Conservation (phyloP, 495 filamentous ascomycete species). For the Penicillium angulare region DNA sequence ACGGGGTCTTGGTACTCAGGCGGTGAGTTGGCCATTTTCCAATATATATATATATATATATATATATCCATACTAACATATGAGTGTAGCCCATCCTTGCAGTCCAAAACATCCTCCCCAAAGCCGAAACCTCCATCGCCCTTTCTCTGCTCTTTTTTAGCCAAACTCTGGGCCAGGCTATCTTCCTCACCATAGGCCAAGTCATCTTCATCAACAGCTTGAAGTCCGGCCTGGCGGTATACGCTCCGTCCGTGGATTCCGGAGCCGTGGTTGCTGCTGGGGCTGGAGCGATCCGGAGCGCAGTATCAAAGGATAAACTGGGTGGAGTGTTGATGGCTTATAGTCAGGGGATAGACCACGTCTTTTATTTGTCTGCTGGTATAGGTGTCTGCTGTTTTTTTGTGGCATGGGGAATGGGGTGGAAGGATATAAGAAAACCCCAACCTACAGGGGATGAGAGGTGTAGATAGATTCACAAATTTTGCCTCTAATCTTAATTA, state of each 20-base stretch:
- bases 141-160: slow-evolving; percentile 51
- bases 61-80: background rate
- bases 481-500: too few relatives aligned
- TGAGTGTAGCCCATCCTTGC: slow-evolving; percentile 43
- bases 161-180: slow-evolving; percentile 47
- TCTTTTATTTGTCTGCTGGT: slow-evolving; percentile 41
- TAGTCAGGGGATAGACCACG: slow-evolving; percentile 32
- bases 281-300: slow-evolving; percentile 37
- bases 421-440: slow-evolving; percentile 51
- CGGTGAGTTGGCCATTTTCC: slow-evolving; percentile 19
- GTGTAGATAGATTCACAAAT: too few relatives aligned
- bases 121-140: slow-evolving; percentile 43
- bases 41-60: too few relatives aligned
- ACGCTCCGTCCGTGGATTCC: slow-evolving; percentile 37
- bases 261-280: slow-evolving; percentile 39
- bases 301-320: slow-evolving; percentile 26
- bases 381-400: slow-evolving; percentile 23
- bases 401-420: slow-evolving; percentile 50
- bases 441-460: too few relatives aligned
- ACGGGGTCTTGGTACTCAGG: slow-evolving; percentile 48
- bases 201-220: slow-evolving; percentile 50
- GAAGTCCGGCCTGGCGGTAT: slow-evolving; percentile 22
- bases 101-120: slow-evolving; percentile 49
- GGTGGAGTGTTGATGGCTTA: slow-evolving; percentile 42
- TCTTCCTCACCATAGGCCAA: slow-evolving; percentile 46